A percentile compares a stretch with the other conserved stretches of the same genome.
Evolutionary conservation across 2,329 filamentous ascomycete species (phyloP).

Genomic region (Zalaria obscura): DNA sequence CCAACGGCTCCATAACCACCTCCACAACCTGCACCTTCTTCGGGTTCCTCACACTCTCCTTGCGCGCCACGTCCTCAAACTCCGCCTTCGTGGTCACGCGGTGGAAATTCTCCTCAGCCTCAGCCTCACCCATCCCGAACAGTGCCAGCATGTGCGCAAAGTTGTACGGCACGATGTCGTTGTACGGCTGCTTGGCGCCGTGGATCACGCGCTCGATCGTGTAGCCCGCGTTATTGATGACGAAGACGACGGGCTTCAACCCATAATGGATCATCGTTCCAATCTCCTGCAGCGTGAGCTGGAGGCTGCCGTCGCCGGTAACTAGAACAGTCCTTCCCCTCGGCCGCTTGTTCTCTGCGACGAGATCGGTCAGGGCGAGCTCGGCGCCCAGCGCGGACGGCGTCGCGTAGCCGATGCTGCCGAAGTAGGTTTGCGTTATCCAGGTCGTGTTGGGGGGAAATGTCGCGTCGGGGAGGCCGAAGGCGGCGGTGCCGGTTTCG

Average conservation of each 20-base stretch:
- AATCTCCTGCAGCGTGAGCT: conserved; percentile 53
- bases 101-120: conserved; percentile 19
- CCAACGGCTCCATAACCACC: conserved; percentile 25
- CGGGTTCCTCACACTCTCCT: conserved; percentile 17
- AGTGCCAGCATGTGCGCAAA: conserved; percentile 27
- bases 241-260: conserved; percentile 34
- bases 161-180: conserved; percentile 30
- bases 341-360: conserved; percentile 22
- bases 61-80: conserved; percentile 19
- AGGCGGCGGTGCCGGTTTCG: conserved; percentile 27
- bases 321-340: conserved; percentile 53
- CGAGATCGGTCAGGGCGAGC: conserved; percentile 35
- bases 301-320: conserved; percentile 47
- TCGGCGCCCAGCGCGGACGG: conserved; percentile 27
- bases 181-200: conserved; percentile 38
- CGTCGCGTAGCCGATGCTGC: conserved; percentile 28
- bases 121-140: conserved; percentile 18
- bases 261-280: conserved; percentile 41
- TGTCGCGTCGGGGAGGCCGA: conserved; percentile 20
- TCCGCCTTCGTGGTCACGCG: conserved; percentile 22
- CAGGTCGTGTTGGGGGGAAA: conserved; percentile 35
- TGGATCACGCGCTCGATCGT: conserved; percentile 46
- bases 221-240: conserved; percentile 47
- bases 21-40: conserved; percentile 24
- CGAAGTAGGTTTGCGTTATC: conserved; percentile 29